Evolutionary conservation across 1,284 basidiomycete species (phyloP).

Genomic region (Earliella scabrosa): DNA sequence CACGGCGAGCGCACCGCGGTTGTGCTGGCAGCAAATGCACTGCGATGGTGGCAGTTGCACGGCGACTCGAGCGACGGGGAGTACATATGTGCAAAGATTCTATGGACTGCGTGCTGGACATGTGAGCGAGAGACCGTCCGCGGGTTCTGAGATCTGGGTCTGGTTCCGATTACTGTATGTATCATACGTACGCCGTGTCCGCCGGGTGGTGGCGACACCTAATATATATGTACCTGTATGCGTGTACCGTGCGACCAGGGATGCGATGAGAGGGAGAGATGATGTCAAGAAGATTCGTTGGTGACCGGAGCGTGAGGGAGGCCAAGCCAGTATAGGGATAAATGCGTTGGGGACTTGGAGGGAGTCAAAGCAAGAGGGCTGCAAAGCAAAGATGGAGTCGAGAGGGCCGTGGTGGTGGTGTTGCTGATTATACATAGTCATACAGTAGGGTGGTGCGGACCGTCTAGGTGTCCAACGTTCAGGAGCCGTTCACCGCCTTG

Average conservation of each 20-base stretch:
- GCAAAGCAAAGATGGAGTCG: neutral
- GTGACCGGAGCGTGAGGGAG: too few relatives aligned
- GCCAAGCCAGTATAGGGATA: too few relatives aligned
- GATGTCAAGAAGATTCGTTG: too few relatives aligned
- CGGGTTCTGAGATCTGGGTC: neutral
- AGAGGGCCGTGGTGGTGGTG: neutral
- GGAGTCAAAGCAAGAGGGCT: neutral
- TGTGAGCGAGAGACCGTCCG: neutral
- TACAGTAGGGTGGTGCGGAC: neutral
- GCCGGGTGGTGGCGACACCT: neutral
- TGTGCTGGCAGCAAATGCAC: too few relatives aligned
- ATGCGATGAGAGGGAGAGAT: neutral
- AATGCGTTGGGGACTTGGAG: too few relatives aligned
- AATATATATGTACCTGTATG: too few relatives aligned
- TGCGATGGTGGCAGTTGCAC: too few relatives aligned
- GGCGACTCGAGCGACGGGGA: neutral
- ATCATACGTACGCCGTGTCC: neutral
- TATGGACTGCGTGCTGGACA: slow-evolving; percentile 6
- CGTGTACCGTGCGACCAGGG: neutral
- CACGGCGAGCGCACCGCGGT: neutral
- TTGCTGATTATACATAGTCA: neutral
- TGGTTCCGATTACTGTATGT: neutral
- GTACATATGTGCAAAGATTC: slow-evolving; percentile 11
- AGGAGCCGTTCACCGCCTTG: slow-evolving; percentile 52
- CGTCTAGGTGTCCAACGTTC: too few relatives aligned